These are phyloP conservation scores for Fragilariopsis cylindrus DNA, from an alignment of 108 stramenopile genomes.

Conservation along the genomic window DNA sequence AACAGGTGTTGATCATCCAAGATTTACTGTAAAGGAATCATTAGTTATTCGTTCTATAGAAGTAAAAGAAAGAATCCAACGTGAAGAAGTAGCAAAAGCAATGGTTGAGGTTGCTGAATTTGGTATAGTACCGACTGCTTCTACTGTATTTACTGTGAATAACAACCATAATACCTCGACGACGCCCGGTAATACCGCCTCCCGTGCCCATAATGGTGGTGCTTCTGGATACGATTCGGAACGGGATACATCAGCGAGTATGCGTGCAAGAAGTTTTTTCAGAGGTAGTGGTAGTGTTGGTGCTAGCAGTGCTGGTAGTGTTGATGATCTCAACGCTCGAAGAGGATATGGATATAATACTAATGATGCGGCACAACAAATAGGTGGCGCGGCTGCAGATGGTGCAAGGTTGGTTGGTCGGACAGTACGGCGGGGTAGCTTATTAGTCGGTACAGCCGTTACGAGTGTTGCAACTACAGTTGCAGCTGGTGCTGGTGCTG, in stretches of 20 bases:
- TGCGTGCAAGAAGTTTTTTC: background rate
- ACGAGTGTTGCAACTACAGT: background rate
- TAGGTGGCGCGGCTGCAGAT: no score
- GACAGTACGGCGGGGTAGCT: background rate
- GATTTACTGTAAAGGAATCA: slow-evolving; percentile 43
- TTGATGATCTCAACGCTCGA: no score
- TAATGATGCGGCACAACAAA: no score
- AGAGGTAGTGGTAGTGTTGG: background rate
- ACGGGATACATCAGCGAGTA: background rate
- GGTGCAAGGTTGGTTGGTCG: no score
- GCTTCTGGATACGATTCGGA: background rate
- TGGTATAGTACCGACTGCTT: slow-evolving; percentile 21
- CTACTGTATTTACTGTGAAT: no score
- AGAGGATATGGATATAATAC: no score
- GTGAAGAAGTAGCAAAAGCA: slow-evolving; percentile 16
- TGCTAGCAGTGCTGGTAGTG: background rate
- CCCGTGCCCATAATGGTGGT: background rate
- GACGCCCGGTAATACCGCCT: no score
- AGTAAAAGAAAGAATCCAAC: slow-evolving; percentile 17
- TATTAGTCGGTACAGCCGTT: background rate
- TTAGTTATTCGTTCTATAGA: slow-evolving; percentile 28
- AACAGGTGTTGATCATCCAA: slow-evolving; percentile 36
- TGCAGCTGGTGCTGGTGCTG: background rate
- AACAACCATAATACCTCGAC: no score
- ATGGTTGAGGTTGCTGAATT: slow-evolving; percentile 37